Conservation (phyloP, 148 eudicot species). For the Simmondsia chinensis region DNA sequence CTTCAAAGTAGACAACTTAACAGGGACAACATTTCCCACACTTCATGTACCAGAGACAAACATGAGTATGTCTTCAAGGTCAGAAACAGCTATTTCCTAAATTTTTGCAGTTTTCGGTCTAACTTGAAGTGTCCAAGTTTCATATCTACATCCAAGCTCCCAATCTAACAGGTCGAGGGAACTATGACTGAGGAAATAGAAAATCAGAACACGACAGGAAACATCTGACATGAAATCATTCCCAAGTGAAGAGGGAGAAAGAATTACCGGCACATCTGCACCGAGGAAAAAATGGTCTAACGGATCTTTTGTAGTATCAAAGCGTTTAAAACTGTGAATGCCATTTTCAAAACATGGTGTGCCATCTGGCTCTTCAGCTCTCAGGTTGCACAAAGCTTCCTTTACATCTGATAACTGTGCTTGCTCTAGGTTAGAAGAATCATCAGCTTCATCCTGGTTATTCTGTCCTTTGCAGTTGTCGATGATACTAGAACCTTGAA, state of each 20-base stretch:
- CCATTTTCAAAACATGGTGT: conserved; percentile 14
- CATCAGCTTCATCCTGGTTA: conserved; percentile 19
- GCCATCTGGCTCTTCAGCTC: conserved; percentile 12
- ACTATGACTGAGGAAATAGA: no score
- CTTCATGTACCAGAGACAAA: no score
- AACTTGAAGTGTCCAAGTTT: no score
- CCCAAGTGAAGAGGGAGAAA: conserved; percentile 3
- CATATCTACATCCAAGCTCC: no score
- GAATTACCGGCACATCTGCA: conserved; percentile 41
- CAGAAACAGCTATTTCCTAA: no score
- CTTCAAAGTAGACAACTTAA: no score
- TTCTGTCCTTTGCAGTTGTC: conserved; percentile 17
- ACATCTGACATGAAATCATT: neutral
- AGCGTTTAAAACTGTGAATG: conserved; percentile 55
- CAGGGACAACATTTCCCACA: no score
- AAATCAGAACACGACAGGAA: neutral
- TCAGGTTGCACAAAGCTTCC: conserved; percentile 29
- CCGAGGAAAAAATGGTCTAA: conserved; percentile 67
- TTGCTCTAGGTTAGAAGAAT: conserved; percentile 17
- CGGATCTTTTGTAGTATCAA: conserved; percentile 86
- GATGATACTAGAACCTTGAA: conserved; percentile 27
- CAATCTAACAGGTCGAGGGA: no score
- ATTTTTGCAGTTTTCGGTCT: no score
- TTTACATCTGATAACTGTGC: conserved; percentile 21
- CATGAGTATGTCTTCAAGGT: no score